These are phyloP conservation scores for Candida ulmi DNA, from an alignment of 805 yeast genomes.

Conservation along the genomic window DNA sequence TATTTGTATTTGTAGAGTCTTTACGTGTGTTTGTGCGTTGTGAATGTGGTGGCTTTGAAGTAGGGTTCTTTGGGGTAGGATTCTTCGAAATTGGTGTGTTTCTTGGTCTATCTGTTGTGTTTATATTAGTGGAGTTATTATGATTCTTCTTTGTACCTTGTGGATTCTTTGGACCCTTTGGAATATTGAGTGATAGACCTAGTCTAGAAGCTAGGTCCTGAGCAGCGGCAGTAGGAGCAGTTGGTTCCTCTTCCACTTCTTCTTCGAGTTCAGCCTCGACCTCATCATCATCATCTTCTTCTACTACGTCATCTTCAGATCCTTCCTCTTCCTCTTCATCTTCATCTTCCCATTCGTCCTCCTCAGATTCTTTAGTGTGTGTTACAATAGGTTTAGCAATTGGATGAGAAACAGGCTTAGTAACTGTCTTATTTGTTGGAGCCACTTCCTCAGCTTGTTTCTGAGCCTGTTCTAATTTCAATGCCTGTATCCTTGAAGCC, in stretches of 20 bases:
- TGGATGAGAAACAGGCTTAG: too few species aligned
- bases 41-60: neutral
- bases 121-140: neutral
- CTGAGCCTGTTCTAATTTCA: too few species aligned
- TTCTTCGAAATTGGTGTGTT: too few species aligned
- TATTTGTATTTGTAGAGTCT: neutral
- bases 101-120: neutral
- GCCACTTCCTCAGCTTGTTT: too few species aligned
- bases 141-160: neutral
- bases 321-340: conserved; percentile 2
- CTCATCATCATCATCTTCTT: conserved; percentile 2
- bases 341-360: too few species aligned
- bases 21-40: neutral
- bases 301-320: neutral
- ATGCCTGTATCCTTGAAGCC: neutral
- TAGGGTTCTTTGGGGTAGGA: neutral
- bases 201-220: conserved; percentile 19
- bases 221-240: conserved; percentile 15
- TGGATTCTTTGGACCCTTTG: neutral
- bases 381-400: too few species aligned
- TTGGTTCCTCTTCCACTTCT: conserved; percentile 7
- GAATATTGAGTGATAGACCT: conserved; percentile 10
- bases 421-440: too few species aligned
- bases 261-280: neutral
- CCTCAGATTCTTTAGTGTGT: too few species aligned